Evolutionary conservation across 768 basidiomycete genomes (phyloP).

Genomic region (Pleurotus pulmonarius): DNA sequence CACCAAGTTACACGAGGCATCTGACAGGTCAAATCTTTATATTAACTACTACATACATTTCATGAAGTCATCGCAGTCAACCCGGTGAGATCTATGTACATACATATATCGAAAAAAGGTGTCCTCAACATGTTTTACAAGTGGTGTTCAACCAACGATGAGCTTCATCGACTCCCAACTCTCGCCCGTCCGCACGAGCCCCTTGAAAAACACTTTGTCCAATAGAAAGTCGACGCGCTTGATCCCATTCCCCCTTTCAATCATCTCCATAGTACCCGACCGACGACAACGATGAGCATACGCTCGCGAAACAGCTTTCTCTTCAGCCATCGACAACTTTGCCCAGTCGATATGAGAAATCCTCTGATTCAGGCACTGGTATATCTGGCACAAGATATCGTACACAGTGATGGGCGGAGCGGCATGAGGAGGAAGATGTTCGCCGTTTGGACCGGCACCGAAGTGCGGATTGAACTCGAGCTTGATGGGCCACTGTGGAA

Average conservation of each 20-base stretch:
- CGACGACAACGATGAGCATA: conserved; percentile 34
- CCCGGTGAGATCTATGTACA: too few species aligned
- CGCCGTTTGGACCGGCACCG: conserved; percentile 12
- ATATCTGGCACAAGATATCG: conserved; percentile 54
- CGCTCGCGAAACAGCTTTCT: conserved; percentile 29
- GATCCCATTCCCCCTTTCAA: conserved; percentile 46
- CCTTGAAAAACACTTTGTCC: conserved; percentile 43
- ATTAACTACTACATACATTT: too few species aligned
- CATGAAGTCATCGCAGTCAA: too few species aligned
- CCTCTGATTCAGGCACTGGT: conserved; percentile 40
- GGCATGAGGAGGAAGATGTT: conserved; percentile 9
- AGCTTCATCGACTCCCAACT: conserved; percentile 33
- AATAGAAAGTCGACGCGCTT: conserved; percentile 59
- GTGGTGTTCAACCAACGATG: conserved; percentile 13
- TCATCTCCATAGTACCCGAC: conserved; percentile 23
- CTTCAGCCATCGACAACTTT: conserved; percentile 23
- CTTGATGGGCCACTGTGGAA: conserved; percentile 62
- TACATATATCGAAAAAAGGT: too few species aligned
- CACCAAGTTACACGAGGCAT: too few species aligned
- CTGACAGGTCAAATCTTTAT: too few species aligned
- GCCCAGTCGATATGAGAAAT: conserved; percentile 40
- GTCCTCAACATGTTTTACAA: neutral
- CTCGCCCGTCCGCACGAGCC: conserved; percentile 37
- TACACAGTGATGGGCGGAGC: conserved; percentile 47
- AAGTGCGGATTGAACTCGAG: conserved; percentile 33